phyloP scores from a whole-genome alignment of 2,329 filamentous ascomycete species.

The Talaromyces sp. region DNA sequence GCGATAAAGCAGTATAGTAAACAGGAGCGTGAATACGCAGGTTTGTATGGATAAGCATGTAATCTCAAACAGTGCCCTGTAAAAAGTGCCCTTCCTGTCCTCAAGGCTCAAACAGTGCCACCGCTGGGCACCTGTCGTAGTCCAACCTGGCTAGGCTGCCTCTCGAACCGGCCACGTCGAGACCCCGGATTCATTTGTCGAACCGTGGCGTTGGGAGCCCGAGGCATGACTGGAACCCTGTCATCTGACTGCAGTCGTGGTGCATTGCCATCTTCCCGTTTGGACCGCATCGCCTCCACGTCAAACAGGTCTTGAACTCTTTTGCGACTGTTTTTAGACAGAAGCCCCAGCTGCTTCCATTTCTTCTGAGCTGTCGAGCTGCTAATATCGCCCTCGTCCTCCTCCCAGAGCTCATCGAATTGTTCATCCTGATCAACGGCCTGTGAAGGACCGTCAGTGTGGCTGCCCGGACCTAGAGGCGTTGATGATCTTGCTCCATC shows the following conservation, averaged over 20 bases:
- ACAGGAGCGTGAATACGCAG: not conserved
- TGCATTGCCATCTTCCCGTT: not conserved
- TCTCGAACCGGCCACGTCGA: not conserved
- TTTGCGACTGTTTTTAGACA: slow-evolving; percentile 12
- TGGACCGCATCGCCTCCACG: slow-evolving; percentile 13
- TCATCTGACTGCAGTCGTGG: slow-evolving; percentile 1
- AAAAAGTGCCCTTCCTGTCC: not conserved
- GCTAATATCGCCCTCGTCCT: slow-evolving; percentile 1
- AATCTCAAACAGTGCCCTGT: not conserved
- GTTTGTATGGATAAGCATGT: not conserved
- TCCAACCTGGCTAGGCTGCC: not conserved
- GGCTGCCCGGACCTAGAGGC: not conserved
- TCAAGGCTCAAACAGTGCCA: not conserved
- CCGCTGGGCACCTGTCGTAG: not conserved
- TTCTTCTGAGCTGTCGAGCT: slow-evolving; percentile 7
- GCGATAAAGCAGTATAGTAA: not conserved
- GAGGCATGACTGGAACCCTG: slow-evolving; percentile 17
- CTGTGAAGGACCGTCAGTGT: not conserved
- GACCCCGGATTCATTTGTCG: slow-evolving; percentile 1
- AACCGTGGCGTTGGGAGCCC: slow-evolving; percentile 16
- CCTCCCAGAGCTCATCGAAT: not conserved
- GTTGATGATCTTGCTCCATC: not conserved
- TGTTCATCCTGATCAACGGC: not conserved
- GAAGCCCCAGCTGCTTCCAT: slow-evolving; percentile 10
- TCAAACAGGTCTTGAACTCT: slow-evolving; percentile 18